Evolutionary conservation across 1,139 yeast species (phyloP).

Genomic region (Candida glucosophila): DNA sequence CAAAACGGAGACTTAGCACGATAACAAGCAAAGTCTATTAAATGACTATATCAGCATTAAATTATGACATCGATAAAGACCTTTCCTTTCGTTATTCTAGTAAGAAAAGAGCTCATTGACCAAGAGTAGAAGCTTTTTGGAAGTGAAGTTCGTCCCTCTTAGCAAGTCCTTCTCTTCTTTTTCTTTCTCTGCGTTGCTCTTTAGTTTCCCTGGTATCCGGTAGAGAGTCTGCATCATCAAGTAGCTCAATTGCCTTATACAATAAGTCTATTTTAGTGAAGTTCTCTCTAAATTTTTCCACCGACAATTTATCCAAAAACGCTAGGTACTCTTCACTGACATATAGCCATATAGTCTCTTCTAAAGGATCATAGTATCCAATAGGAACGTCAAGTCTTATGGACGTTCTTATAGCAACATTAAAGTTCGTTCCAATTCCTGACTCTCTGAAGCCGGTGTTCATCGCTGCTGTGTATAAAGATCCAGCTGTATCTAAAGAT

Average conservation of each 20-base stretch:
- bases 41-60: too few relatives aligned
- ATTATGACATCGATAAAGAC: too few relatives aligned
- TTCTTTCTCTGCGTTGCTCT: constrained; percentile 54
- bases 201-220: constrained; percentile 18
- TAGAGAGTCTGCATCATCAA: constrained; percentile 8
- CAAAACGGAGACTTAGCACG: too few relatives aligned
- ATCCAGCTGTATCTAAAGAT: constrained; percentile 47
- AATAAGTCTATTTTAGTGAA: constrained; percentile 44
- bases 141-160: background rate
- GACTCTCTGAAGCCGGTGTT: constrained; percentile 80
- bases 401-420: constrained; percentile 72
- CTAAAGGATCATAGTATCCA: constrained; percentile 37
- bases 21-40: too few relatives aligned
- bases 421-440: constrained; percentile 71
- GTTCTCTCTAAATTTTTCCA: constrained; percentile 59
- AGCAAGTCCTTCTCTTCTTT: constrained; percentile 50
- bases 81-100: too few relatives aligned
- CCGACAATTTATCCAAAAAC: constrained; percentile 40
- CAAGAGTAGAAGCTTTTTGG: too few relatives aligned
- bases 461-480: constrained; percentile 64
- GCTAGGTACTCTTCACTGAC: constrained; percentile 43
- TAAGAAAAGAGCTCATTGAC: too few relatives aligned
- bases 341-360: constrained; percentile 23
- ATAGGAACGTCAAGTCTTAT: constrained; percentile 69
- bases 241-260: constrained; percentile 29